Percentiles rank a stretch among this genome's conserved stretches.
Conservation (phyloP, 1,139 yeast genomes). For the Diutina ranongensis region DNA sequence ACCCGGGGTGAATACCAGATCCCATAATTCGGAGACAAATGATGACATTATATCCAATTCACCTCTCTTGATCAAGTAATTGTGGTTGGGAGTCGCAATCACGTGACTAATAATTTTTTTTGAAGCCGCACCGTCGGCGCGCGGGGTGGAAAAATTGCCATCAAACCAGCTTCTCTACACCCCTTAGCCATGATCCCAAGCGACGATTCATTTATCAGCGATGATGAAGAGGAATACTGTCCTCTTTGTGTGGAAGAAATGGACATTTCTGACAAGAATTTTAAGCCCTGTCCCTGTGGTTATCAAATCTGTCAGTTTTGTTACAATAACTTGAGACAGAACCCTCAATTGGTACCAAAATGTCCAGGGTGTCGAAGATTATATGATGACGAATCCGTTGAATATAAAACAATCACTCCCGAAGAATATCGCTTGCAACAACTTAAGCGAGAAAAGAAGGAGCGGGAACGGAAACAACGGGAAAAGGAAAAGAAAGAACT, state of each 20-base stretch:
- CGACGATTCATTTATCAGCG: slow-evolving; percentile 51
- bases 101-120: neutral
- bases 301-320: slow-evolving; percentile 98
- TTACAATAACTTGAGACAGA: slow-evolving; percentile 89
- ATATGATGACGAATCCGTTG: slow-evolving; percentile 88
- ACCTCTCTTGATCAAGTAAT: neutral
- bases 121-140: neutral
- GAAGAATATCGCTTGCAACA: slow-evolving; percentile 81
- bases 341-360: slow-evolving; percentile 88
- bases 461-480: slow-evolving; percentile 74
- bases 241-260: slow-evolving; percentile 96
- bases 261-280: slow-evolving; percentile 92
- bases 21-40: slow-evolving; percentile 70
- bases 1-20: slow-evolving; percentile 89
- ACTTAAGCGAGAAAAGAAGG: slow-evolving; percentile 67
- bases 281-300: slow-evolving; percentile 98
- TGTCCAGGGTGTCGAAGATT: slow-evolving; percentile 97
- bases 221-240: slow-evolving; percentile 73
- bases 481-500: slow-evolving; percentile 90
- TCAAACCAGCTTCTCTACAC: neutral
- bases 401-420: slow-evolving; percentile 68
- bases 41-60: slow-evolving; percentile 12
- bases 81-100: neutral
- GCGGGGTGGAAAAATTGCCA: slow-evolving; percentile 5
- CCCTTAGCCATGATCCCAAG: slow-evolving; percentile 5